Conservation (phyloP, 148 eudicot species). For the Silene latifolia region DNA sequence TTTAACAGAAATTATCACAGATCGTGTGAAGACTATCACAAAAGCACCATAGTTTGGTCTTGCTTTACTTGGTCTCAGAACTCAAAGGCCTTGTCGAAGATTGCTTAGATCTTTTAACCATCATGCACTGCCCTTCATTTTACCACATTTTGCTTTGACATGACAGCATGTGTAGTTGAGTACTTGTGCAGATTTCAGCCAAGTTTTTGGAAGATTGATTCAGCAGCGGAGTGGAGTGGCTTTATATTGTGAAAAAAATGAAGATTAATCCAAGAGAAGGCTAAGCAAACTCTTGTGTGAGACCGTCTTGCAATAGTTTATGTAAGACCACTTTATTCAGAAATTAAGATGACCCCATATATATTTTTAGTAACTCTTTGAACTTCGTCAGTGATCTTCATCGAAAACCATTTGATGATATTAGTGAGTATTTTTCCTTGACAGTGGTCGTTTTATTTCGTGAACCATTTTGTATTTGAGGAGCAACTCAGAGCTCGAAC, state of each 20-base stretch:
- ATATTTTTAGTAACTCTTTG: too few species aligned
- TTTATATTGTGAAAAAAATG: background rate
- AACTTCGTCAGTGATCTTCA: too few species aligned
- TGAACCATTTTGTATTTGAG: background rate
- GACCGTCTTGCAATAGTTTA: too few species aligned
- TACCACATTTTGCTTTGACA: too few species aligned
- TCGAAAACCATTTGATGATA: too few species aligned
- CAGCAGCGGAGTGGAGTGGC: background rate
- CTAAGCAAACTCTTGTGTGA: too few species aligned
- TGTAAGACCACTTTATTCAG: too few species aligned
- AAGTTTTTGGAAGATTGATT: background rate
- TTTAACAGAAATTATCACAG: conserved; percentile 3
- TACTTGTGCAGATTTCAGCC: too few species aligned
- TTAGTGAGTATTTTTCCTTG: too few species aligned
- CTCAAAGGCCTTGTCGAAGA: background rate
- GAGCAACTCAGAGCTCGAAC: background rate
- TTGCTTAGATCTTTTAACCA: background rate
- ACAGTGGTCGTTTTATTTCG: too few species aligned
- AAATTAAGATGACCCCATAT: too few species aligned
- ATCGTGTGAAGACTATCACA: conserved; percentile 2
- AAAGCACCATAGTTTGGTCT: background rate
- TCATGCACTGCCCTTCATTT: background rate
- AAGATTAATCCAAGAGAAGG: background rate
- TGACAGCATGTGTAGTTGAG: too few species aligned
- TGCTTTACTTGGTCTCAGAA: background rate